Evolutionary conservation across 805 yeast species (phyloP).

Genomic region (Maudiozyma barnettii): DNA sequence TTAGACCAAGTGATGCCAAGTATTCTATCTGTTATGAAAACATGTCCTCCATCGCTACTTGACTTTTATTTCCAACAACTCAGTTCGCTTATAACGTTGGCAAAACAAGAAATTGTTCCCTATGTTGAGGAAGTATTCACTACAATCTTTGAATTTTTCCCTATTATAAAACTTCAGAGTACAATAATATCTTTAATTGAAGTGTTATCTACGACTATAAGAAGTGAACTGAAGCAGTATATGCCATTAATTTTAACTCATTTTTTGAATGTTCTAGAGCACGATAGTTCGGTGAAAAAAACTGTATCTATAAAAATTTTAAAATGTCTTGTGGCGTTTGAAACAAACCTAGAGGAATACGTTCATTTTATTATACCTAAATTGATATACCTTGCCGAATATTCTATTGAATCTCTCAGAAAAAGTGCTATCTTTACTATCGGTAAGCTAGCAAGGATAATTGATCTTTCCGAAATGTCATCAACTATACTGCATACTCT

Average conservation of each 20-base stretch:
- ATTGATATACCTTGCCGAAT: constrained; percentile 71
- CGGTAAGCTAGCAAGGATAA: constrained; percentile 67
- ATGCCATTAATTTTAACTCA: constrained; percentile 70
- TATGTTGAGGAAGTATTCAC: constrained; percentile 66
- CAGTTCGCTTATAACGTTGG: constrained; percentile 68
- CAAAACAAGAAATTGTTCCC: constrained; percentile 83
- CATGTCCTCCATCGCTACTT: constrained; percentile 67
- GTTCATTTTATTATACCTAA: constrained; percentile 82
- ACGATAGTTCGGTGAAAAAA: constrained; percentile 52
- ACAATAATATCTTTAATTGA: constrained; percentile 76
- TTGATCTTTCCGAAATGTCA: constrained; percentile 76
- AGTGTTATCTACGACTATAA: constrained; percentile 73
- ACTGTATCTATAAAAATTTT: constrained; percentile 64
- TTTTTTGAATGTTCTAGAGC: constrained; percentile 66
- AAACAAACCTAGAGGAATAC: constrained; percentile 80
- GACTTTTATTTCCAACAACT: constrained; percentile 87
- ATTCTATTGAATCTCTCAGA: constrained; percentile 47
- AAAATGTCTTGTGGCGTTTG: constrained; percentile 77
- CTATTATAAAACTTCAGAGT: constrained; percentile 53
- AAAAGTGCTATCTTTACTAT: constrained; percentile 72
- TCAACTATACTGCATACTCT: constrained; percentile 85
- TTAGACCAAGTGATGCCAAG: constrained; percentile 84
- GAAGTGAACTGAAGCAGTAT: constrained; percentile 83
- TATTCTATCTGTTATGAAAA: constrained; percentile 71
- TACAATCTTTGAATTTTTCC: constrained; percentile 67